Conservation (phyloP, 2,329 filamentous ascomycete genomes). For the Verticillium dahliae region DNA sequence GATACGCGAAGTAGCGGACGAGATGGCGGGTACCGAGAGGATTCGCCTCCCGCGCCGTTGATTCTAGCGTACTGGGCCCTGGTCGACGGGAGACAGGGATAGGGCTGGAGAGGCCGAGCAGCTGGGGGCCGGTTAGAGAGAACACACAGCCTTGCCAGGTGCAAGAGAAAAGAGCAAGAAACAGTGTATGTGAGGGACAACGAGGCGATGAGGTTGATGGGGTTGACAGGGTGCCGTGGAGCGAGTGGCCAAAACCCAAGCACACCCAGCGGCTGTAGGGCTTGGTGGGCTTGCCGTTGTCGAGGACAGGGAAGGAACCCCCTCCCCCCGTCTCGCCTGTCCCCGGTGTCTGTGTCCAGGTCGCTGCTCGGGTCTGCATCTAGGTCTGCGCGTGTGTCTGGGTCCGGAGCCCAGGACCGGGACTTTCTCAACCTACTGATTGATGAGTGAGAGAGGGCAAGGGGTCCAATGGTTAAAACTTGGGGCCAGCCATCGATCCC, state of each 20-base stretch:
- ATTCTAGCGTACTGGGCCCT: not conserved
- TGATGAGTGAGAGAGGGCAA: not conserved
- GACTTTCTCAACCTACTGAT: not conserved
- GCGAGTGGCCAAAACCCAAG: slow-evolving; percentile 7
- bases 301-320: not conserved
- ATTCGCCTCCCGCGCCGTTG: not conserved
- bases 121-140: slow-evolving; percentile 1
- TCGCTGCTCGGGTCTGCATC: not conserved
- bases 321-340: not conserved
- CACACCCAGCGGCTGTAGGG: not conserved
- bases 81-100: not conserved
- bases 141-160: not conserved
- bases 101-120: slow-evolving; percentile 1
- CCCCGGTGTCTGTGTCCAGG: not conserved
- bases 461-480: not conserved
- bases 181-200: slow-evolving; percentile 1
- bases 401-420: not conserved
- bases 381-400: not conserved
- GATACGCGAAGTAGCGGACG: not conserved
- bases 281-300: not conserved
- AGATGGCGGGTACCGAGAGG: not conserved
- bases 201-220: not conserved
- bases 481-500: not conserved
- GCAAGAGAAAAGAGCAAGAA: not conserved
- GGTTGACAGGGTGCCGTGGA: not conserved